A percentile compares a stretch with the other conserved stretches of the same genome.
Conservation (phyloP, 2,329 filamentous ascomycete species). For the Huntiella bhutanensis region DNA sequence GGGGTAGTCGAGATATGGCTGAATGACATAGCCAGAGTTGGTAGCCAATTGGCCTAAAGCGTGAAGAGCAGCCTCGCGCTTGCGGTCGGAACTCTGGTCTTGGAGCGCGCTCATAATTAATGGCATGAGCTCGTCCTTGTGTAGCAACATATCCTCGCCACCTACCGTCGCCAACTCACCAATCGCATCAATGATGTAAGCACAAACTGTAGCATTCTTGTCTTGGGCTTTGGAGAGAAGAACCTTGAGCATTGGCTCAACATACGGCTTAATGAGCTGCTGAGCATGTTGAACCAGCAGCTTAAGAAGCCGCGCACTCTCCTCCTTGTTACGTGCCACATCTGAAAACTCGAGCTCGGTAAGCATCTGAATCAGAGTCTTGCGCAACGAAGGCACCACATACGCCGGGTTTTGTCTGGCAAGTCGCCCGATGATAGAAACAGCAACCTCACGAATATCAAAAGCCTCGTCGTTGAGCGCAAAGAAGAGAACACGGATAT, state of each 20-base stretch:
- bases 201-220: slow-evolving; percentile 67
- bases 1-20: slow-evolving; percentile 87
- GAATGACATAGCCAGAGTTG: slow-evolving; percentile 94
- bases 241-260: slow-evolving; percentile 88
- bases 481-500: slow-evolving; percentile 86
- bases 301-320: slow-evolving; percentile 83
- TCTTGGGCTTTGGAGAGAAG: slow-evolving; percentile 87
- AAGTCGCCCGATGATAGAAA: slow-evolving; percentile 86
- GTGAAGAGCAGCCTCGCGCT: slow-evolving; percentile 77
- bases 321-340: slow-evolving; percentile 83
- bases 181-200: slow-evolving; percentile 86
- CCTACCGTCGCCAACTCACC: slow-evolving; percentile 88
- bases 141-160: slow-evolving; percentile 79
- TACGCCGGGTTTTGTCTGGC: slow-evolving; percentile 89
- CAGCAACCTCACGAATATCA: slow-evolving; percentile 78
- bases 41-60: slow-evolving; percentile 84
- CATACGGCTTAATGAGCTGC: slow-evolving; percentile 83
- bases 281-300: slow-evolving; percentile 86
- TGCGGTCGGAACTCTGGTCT: slow-evolving; percentile 75
- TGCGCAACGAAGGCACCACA: slow-evolving; percentile 85
- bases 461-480: slow-evolving; percentile 93
- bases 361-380: slow-evolving; percentile 85
- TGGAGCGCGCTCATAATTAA: slow-evolving; percentile 87
- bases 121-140: slow-evolving; percentile 83
- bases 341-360: slow-evolving; percentile 95